Conservation (phyloP, 2,329 filamentous ascomycete species). For the Beauveria rudraprayagi region DNA sequence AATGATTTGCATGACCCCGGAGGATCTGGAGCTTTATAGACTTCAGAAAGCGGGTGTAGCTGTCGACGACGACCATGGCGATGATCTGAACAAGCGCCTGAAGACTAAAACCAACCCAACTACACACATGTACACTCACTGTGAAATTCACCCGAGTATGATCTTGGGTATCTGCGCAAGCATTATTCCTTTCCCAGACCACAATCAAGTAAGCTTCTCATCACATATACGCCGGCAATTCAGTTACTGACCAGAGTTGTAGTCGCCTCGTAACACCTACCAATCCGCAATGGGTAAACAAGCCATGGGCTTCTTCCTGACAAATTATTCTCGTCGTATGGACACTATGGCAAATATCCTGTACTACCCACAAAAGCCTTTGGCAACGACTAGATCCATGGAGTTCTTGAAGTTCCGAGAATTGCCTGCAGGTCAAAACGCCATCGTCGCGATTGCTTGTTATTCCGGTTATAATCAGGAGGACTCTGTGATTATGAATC, state of each 20-base stretch:
- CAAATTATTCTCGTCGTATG: conserved; percentile 95
- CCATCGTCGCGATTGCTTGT: conserved; percentile 93
- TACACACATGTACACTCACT: conserved; percentile 92
- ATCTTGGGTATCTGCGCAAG: conserved; percentile 96
- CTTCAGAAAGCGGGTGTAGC: conserved; percentile 59
- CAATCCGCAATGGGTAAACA: conserved; percentile 99
- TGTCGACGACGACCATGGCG: conserved; percentile 51
- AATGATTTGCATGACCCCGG: conserved; percentile 99
- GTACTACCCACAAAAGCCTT: conserved; percentile 96
- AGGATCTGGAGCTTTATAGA: conserved; percentile 77
- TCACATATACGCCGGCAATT: conserved; percentile 23
- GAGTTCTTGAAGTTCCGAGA: conserved; percentile 98
- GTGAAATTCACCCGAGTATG: conserved; percentile 99
- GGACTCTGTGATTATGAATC: conserved; percentile 99
- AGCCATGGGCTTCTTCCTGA: conserved; percentile 98
- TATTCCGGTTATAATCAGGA: conserved; percentile 99
- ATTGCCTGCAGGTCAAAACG: conserved; percentile 92
- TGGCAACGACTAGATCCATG: conserved; percentile 95
- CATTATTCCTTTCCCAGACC: conserved; percentile 99
- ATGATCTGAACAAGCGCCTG: conserved; percentile 74
- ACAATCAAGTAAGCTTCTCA: conserved; percentile 64
- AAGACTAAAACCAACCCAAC: conserved; percentile 81
- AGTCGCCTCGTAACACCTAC: conserved; percentile 97
- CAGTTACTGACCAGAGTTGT: conserved; percentile 10
- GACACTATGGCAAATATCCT: conserved; percentile 99